Conservation (phyloP, 306 rosid genomes). For the Lagenaria siceraria region DNA sequence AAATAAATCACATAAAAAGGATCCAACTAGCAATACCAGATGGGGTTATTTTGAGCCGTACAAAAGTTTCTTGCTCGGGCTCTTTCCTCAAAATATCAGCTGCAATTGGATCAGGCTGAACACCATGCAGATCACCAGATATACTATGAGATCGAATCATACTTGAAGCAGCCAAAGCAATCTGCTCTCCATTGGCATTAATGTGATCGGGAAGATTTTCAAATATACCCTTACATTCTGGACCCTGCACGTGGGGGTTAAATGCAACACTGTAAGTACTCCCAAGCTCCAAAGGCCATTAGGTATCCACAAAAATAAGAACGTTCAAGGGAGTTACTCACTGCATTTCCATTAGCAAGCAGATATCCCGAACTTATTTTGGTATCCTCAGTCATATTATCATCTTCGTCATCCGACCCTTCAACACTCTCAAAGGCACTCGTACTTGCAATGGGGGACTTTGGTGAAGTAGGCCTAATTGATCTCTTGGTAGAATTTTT, state of each 20-base stretch:
- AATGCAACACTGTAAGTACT: background rate
- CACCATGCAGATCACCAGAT: slow-evolving; percentile 94
- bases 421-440: slow-evolving; percentile 87
- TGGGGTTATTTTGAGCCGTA: slow-evolving; percentile 63
- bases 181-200: slow-evolving; percentile 55
- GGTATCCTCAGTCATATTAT: slow-evolving; percentile 24
- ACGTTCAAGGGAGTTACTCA: slow-evolving; percentile 26
- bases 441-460: slow-evolving; percentile 91
- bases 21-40: slow-evolving; percentile 37
- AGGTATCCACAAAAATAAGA: background rate
- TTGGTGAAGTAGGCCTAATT: slow-evolving; percentile 60
- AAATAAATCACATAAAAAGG: slow-evolving; percentile 2
- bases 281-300: background rate
- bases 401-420: slow-evolving; percentile 83
- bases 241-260: slow-evolving; percentile 32
- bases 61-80: slow-evolving; percentile 91
- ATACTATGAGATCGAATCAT: slow-evolving; percentile 91
- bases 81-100: slow-evolving; percentile 99
- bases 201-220: slow-evolving; percentile 58
- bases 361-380: slow-evolving; percentile 41
- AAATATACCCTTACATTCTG: slow-evolving; percentile 32
- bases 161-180: slow-evolving; percentile 53
- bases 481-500: slow-evolving; percentile 51
- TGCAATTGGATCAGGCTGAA: slow-evolving; percentile 92
- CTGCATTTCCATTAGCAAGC: slow-evolving; percentile 58